Conservation (phyloP, 176 grass and related monocot genomes). For the maize (Zea mays) region DNA sequence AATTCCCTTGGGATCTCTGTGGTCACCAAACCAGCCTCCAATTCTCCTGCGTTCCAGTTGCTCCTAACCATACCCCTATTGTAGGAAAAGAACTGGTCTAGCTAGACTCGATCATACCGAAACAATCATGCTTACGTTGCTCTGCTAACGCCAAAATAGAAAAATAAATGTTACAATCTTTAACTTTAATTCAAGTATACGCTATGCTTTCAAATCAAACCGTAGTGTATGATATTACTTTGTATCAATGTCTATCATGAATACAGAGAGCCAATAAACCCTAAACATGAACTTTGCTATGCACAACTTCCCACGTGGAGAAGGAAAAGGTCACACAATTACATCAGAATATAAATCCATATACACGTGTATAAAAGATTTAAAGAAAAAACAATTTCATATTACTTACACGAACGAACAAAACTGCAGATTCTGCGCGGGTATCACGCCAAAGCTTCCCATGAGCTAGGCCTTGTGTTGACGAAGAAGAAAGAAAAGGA, state of each 20-base stretch:
- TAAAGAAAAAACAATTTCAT: slow-evolving; percentile 20
- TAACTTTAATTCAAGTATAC: background rate
- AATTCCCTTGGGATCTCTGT: too few relatives aligned
- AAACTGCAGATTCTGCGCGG: background rate
- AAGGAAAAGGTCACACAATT: slow-evolving; percentile 16
- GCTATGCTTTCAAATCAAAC: background rate
- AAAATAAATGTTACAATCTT: background rate
- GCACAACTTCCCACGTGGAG: background rate
- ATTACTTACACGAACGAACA: slow-evolving; percentile 12
- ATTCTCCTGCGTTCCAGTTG: too few relatives aligned
- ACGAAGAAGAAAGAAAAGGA: slow-evolving; percentile 10
- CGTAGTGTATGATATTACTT: background rate
- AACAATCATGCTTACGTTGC: background rate
- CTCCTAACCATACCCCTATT: background rate
- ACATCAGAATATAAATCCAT: slow-evolving; percentile 31
- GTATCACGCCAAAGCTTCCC: background rate
- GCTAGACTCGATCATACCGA: background rate
- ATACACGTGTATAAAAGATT: slow-evolving; percentile 14
- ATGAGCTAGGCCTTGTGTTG: background rate
- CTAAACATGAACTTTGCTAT: slow-evolving; percentile 26
- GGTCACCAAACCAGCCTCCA: too few relatives aligned
- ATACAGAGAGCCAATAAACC: background rate
- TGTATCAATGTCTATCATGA: background rate
- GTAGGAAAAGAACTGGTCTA: background rate
- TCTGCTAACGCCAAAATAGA: background rate